A percentile compares a stretch with the other conserved stretches of the same genome.
These are phyloP conservation scores for Polyporus tsugae DNA, from an alignment of 1,284 basidiomycete species.

Conservation along the genomic window DNA sequence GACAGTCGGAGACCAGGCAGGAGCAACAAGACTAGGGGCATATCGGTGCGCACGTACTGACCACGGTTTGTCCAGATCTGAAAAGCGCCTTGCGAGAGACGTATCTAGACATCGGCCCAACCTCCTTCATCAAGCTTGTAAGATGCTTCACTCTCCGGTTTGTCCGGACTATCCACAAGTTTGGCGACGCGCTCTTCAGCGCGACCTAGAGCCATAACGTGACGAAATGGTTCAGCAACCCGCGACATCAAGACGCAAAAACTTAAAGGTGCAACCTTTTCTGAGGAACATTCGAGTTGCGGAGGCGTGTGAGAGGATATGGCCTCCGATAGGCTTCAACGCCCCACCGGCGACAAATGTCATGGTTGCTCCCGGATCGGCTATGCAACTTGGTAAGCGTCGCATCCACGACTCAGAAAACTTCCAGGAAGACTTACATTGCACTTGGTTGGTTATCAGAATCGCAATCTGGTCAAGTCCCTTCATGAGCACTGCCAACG, in stretches of 20 bases:
- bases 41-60: not conserved
- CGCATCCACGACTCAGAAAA: not conserved
- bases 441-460: slow-evolving; percentile 92
- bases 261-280: slow-evolving; percentile 66
- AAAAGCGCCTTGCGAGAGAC: not conserved
- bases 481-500: slow-evolving; percentile 26
- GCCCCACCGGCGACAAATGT: slow-evolving; percentile 92
- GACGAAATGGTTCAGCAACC: not conserved
- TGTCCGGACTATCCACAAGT: slow-evolving; percentile 91
- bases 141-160: slow-evolving; percentile 91
- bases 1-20: not conserved
- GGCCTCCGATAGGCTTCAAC: slow-evolving; percentile 88
- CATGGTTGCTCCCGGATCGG: slow-evolving; percentile 94
- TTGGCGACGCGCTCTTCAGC: slow-evolving; percentile 97
- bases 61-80: not conserved
- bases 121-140: slow-evolving; percentile 91
- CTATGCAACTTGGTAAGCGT: slow-evolving; percentile 45
- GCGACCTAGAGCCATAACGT: slow-evolving; percentile 63
- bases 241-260: not conserved
- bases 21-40: not conserved
- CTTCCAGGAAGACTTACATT: slow-evolving; percentile 58
- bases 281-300: slow-evolving; percentile 85
- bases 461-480: slow-evolving; percentile 70
- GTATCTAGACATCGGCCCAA: slow-evolving; percentile 71
- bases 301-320: slow-evolving; percentile 88